Percentiles rank a stretch among this genome's conserved stretches.
These are phyloP conservation scores for Exophiala phaeomuriformis DNA, from an alignment of 2,329 filamentous ascomycete genomes.

Conservation along the genomic window DNA sequence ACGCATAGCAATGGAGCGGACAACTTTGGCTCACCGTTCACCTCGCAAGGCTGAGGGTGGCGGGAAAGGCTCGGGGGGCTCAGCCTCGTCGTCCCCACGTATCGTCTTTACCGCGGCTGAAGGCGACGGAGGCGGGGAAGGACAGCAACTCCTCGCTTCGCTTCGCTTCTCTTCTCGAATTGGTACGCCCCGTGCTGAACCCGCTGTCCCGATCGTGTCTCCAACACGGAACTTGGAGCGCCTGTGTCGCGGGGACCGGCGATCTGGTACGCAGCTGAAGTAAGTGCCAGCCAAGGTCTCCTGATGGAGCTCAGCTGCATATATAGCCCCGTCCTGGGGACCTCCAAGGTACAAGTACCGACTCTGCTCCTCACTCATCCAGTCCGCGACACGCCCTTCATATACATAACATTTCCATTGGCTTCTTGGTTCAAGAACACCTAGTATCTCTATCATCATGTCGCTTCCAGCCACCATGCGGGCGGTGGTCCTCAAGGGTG, in stretches of 20 bases:
- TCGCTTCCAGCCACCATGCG: conserved; percentile 25
- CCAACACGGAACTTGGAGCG: neutral
- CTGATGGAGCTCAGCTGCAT: neutral
- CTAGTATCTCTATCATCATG: conserved; percentile 8
- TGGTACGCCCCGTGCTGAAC: neutral
- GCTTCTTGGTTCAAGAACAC: neutral
- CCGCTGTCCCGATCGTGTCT: neutral
- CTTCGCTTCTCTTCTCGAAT: neutral
- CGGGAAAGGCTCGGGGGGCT: neutral
- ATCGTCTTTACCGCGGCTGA: neutral
- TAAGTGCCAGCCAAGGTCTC: neutral
- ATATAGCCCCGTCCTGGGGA: too few relatives aligned
- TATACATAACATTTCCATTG: too few relatives aligned
- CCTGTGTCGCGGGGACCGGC: neutral
- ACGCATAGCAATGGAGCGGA: too few relatives aligned
- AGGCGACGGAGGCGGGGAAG: conserved; percentile 1
- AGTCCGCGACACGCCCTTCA: too few relatives aligned
- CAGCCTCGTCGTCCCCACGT: conserved; percentile 6
- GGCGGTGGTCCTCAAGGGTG: conserved; percentile 26
- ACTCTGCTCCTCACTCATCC: too few relatives aligned
- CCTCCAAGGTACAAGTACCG: too few relatives aligned
- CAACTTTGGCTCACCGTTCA: too few relatives aligned
- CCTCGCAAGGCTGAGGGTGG: neutral
- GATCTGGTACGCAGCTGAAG: neutral
- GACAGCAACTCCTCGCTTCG: neutral